phyloP scores from a whole-genome alignment of 768 basidiomycete species.

The Psilocybe tampanensis region DNA sequence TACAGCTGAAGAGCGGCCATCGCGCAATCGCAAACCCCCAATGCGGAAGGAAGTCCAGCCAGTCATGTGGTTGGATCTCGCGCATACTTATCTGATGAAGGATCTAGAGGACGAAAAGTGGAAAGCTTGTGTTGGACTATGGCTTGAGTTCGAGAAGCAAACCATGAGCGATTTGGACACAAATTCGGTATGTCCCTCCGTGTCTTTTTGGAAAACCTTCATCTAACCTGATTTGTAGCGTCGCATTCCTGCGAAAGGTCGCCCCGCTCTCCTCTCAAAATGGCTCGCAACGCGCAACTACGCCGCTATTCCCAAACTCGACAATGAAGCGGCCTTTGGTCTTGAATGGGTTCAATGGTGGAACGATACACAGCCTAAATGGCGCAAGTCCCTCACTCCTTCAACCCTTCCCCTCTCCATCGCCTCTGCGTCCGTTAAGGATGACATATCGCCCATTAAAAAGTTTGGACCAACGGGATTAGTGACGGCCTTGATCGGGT shows the following conservation, averaged over 20 bases:
- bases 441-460: neutral
- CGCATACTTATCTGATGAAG: neutral
- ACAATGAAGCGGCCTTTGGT: neutral
- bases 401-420: neutral
- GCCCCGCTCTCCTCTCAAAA: neutral
- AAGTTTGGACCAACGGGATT: slow-evolving; percentile 1
- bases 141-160: neutral
- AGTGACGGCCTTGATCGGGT: slow-evolving; percentile 2
- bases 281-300: neutral
- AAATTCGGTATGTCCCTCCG: neutral
- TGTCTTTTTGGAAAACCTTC: neutral
- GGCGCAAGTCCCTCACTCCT: neutral
- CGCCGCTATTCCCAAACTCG: neutral
- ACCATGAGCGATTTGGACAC: neutral
- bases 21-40: no score
- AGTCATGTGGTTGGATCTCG: neutral
- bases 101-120: neutral
- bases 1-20: no score
- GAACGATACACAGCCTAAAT: neutral
- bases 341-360: neutral
- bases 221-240: neutral
- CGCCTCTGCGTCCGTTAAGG: neutral
- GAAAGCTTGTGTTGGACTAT: neutral
- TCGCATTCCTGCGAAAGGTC: neutral
- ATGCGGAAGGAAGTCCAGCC: no score